These are phyloP conservation scores for Pelargonium cotyledonis DNA, from an alignment of 441 rosid species.

Conservation along the genomic window DNA sequence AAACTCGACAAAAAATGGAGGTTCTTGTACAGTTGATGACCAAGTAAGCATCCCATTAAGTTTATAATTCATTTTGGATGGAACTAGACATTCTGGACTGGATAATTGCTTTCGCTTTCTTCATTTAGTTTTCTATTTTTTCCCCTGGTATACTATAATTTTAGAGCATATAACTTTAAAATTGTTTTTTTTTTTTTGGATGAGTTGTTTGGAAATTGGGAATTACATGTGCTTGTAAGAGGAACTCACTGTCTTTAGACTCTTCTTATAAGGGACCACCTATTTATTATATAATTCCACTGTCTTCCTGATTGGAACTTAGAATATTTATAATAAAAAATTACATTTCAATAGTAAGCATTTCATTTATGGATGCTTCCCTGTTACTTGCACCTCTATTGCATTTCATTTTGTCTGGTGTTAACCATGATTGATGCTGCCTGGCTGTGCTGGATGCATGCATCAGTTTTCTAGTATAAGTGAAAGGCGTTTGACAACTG, in stretches of 20 bases:
- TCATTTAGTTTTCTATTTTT: not conserved
- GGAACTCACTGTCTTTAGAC: not conserved
- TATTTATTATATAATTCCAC: not conserved
- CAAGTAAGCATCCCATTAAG: slow-evolving; percentile 30
- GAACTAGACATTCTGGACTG: not conserved
- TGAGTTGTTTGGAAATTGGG: not conserved
- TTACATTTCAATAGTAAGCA: not conserved
- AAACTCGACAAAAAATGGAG: slow-evolving; percentile 18
- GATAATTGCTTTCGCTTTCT: slow-evolving; percentile 2
- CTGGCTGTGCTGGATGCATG: not conserved
- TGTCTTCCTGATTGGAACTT: not conserved
- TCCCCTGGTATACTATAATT: not conserved
- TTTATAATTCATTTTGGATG: not conserved
- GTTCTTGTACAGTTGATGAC: slow-evolving; percentile 32
- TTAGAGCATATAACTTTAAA: not conserved
- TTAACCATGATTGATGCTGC: not conserved
- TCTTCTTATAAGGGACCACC: not conserved
- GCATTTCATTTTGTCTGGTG: not conserved
- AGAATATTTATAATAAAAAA: not conserved
- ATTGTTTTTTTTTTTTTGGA: not conserved
- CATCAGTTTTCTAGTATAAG: not conserved
- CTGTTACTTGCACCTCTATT: too few species aligned
- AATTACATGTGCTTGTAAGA: not conserved
- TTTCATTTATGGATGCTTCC: not conserved
- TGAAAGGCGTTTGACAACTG: not conserved